Conservation (phyloP, 1,284 basidiomycete species). For the Cutaneotrichosporon cutaneum region DNA sequence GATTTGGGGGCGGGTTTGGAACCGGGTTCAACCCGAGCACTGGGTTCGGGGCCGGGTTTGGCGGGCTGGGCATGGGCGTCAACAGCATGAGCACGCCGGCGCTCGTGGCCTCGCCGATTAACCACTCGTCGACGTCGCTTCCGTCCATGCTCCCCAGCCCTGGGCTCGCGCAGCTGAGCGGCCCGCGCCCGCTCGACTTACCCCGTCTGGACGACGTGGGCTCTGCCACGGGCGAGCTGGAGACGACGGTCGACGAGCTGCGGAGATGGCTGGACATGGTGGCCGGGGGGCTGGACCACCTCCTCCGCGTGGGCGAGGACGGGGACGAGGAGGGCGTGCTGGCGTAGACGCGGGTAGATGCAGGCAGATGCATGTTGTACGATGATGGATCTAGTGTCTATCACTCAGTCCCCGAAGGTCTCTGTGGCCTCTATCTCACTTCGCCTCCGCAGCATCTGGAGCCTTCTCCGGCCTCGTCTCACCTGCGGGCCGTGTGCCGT, state of each 20-base stretch:
- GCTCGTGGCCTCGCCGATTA: neutral
- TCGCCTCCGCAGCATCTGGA: neutral
- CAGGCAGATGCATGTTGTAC: conserved; percentile 5
- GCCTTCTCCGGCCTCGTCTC: neutral
- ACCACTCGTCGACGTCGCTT: neutral
- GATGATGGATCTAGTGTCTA: neutral
- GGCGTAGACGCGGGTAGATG: too few relatives aligned
- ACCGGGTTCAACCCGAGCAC: neutral
- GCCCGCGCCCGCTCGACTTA: conserved; percentile 17
- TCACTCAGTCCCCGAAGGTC: too few relatives aligned
- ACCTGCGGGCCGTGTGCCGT: neutral
- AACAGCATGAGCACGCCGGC: neutral
- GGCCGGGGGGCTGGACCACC: conserved; percentile 65
- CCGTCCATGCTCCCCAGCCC: neutral
- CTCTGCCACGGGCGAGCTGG: conserved; percentile 63
- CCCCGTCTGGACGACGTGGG: conserved; percentile 11
- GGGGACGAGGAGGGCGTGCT: conserved; percentile 11
- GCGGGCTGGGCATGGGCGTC: neutral
- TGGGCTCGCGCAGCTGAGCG: neutral
- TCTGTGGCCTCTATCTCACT: neutral
- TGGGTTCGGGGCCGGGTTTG: neutral
- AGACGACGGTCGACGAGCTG: conserved; percentile 73
- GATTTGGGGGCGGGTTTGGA: neutral
- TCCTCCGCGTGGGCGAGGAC: conserved; percentile 54
- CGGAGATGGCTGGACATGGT: conserved; percentile 75